Base-by-base conservation (phyloP, 345 rosid genomes). In the Turnera subulata region DNA sequence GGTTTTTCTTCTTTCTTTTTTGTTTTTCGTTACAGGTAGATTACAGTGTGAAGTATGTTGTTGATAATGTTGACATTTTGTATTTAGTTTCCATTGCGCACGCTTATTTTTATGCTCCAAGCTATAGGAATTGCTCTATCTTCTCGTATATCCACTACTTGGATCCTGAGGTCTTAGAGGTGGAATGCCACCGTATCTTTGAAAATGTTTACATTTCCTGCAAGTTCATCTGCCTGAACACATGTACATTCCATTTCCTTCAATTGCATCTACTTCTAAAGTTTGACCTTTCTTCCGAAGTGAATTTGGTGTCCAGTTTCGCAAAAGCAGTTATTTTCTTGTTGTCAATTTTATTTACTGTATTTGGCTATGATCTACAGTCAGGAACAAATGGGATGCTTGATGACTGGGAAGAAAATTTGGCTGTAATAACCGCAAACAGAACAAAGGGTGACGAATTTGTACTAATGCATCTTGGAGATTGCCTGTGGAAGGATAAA, bases 391-490 rank as follows among this genome's bases (percentile, higher is more conserved):
- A 76, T 73, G 72, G 83, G 72, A 90, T 94, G 97, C 99, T 93
- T 68, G 93, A 94, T 61, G 90, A 77, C 44, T 94, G 99, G 99
- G 99, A 90, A 72, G 95, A 94, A 66, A 94, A 94, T 78, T 81
- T 94, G 80, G 97, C 96, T 58, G 84, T 88, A 32, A 90, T 94
- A 71, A 74, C 97, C 72, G 99, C 96, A 61, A 94, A 94, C 71
- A 85, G 99, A 76, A 94, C 97, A 46, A 75, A 87, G 66, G 96
- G 81, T 76, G 97, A 94, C 50, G 99, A 90, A 65, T 93, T 87
- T 70, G 99, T 94, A 65, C 80, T 94, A 55, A 77, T 85, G 43
- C 99, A 94, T 68, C 96, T 94, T 23, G 99, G 99, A 50, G 99
- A 94, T 83, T 81, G 92, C 82, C 56, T 94, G 58, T 94, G 96